phyloP scores from a whole-genome alignment of 2,329 filamentous ascomycete species.

The Trichocomaceae sp. region DNA sequence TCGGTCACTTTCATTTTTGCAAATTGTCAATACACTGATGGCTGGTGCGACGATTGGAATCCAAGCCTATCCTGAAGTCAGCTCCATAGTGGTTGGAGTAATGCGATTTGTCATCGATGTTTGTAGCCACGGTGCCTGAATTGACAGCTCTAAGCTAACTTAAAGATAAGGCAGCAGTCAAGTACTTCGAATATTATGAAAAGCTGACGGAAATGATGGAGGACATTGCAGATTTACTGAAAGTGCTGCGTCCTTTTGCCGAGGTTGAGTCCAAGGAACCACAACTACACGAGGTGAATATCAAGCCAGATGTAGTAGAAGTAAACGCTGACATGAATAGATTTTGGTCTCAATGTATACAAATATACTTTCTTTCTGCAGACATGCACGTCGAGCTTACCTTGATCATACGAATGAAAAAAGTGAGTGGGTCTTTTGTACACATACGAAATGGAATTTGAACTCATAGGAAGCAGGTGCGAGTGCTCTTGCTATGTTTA shows the following conservation, averaged over 20 bases:
- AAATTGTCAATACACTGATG: conserved; percentile 9
- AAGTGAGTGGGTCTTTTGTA: background rate
- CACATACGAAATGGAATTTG: background rate
- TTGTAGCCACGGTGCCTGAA: background rate
- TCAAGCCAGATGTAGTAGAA: background rate
- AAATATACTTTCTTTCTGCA: conserved; percentile 10
- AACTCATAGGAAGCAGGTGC: background rate
- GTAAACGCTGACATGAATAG: background rate
- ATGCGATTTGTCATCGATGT: conserved; percentile 12
- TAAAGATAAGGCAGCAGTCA: conserved; percentile 8
- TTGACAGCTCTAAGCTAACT: background rate
- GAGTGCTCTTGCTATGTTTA: background rate
- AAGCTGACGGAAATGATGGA: conserved; percentile 14
- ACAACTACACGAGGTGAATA: background rate
- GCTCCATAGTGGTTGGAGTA: conserved; percentile 9
- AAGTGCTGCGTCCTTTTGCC: background rate
- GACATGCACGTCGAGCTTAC: conserved; percentile 5
- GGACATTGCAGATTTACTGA: background rate
- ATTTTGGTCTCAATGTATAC: conserved; percentile 9
- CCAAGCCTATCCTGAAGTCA: conserved; percentile 11
- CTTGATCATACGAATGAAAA: background rate
- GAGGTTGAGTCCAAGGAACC: background rate
- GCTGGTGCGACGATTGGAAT: conserved; percentile 4
- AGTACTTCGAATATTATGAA: conserved; percentile 12
- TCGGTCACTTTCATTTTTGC: background rate